Evolutionary conservation across 2,329 filamentous ascomycete genomes (phyloP).

Genomic region (Fusarium sp.): DNA sequence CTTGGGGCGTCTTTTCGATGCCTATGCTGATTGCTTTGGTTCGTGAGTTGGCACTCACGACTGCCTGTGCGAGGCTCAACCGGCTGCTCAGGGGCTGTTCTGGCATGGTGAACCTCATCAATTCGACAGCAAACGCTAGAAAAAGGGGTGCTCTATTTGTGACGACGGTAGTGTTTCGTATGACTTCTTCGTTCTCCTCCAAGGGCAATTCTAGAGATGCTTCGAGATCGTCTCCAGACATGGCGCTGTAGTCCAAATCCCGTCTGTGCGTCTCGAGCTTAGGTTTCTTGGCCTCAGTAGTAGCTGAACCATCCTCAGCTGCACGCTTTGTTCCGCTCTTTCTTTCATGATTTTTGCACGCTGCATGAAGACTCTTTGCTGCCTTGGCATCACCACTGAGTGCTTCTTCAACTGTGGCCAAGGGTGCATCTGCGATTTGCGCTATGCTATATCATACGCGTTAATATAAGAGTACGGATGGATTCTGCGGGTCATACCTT

Average conservation of each 20-base stretch:
- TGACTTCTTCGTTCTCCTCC: constrained; percentile 68
- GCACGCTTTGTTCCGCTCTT: constrained; percentile 50
- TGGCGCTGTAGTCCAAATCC: constrained; percentile 57
- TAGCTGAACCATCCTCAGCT: constrained; percentile 40
- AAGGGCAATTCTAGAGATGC: constrained; percentile 71
- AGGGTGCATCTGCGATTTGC: constrained; percentile 66
- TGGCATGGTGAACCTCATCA: constrained; percentile 85
- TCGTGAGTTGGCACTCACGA: constrained; percentile 84
- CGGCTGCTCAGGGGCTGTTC: constrained; percentile 87
- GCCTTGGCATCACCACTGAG: constrained; percentile 62
- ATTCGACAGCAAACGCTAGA: constrained; percentile 80
- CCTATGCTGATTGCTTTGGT: constrained; percentile 82
- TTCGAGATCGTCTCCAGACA: constrained; percentile 71
- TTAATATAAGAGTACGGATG: background rate
- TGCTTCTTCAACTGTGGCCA: constrained; percentile 60
- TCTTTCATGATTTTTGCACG: constrained; percentile 67
- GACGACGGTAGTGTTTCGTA: constrained; percentile 70
- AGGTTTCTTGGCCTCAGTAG: constrained; percentile 49
- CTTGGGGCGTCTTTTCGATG: constrained; percentile 73
- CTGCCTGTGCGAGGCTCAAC: constrained; percentile 84
- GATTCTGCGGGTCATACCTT: constrained; percentile 59
- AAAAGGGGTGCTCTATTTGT: constrained; percentile 88
- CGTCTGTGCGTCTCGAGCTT: constrained; percentile 53
- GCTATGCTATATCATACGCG: constrained; percentile 58
- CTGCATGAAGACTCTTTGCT: constrained; percentile 65